Conservation (phyloP, 192 early-diverging fungal species). For the Coemansia javaensis region DNA sequence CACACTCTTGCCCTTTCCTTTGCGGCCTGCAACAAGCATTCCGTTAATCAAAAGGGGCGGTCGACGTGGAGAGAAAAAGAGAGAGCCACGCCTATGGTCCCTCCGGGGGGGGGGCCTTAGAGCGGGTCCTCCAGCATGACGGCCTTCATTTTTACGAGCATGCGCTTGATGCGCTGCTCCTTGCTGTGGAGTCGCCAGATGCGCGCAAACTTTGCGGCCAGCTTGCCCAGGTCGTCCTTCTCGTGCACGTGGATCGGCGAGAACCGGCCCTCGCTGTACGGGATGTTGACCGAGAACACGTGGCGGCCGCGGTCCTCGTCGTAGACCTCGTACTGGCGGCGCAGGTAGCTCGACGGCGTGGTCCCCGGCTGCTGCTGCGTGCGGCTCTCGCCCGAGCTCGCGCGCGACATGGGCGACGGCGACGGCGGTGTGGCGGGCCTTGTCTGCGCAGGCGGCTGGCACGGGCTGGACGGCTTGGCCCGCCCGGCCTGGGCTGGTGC, state of each 20-base stretch:
- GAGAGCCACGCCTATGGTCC: too few relatives aligned
- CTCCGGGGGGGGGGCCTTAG: constrained; percentile 1
- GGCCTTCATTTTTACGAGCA: constrained; percentile 37
- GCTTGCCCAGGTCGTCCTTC: constrained; percentile 30
- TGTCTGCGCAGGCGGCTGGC: constrained; percentile 15
- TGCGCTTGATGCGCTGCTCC: constrained; percentile 39
- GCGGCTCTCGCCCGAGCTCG: constrained; percentile 37
- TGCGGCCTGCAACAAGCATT: too few relatives aligned
- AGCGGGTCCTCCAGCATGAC: constrained; percentile 21
- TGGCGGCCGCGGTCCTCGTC: constrained; percentile 46
- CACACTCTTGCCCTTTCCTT: too few relatives aligned
- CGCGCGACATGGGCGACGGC: constrained; percentile 15
- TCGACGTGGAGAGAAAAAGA: too few relatives aligned
- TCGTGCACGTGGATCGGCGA: constrained; percentile 48
- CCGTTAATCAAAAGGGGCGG: too few relatives aligned
- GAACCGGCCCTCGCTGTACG: constrained; percentile 32
- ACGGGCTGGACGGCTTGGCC: constrained; percentile 9
- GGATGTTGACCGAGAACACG: constrained; percentile 36
- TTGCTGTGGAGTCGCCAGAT: constrained; percentile 43
- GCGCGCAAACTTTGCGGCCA: constrained; percentile 38
- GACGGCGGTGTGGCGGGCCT: constrained; percentile 12
- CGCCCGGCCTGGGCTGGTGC: not conserved
- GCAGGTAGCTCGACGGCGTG: constrained; percentile 17
- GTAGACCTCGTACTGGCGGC: constrained; percentile 38
- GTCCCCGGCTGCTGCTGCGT: not conserved